Conservation (phyloP, 169 alveolate genomes). For the Eimeria tenella region DNA sequence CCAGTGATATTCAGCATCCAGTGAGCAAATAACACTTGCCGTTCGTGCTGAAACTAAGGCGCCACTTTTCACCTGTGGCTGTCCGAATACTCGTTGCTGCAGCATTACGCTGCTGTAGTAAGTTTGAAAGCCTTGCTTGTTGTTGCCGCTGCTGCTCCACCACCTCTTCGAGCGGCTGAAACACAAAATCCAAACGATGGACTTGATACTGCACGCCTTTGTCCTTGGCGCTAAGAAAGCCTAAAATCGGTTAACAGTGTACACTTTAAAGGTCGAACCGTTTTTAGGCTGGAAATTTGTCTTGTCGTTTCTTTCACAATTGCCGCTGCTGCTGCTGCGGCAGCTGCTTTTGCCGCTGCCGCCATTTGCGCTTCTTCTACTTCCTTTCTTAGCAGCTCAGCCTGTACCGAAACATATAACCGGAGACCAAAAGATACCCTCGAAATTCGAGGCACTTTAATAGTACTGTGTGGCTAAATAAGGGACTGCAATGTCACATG, state of each 20-base stretch:
- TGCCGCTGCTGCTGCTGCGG: not conserved
- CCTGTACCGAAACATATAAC: too few species aligned
- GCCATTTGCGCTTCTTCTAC: not conserved
- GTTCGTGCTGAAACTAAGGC: constrained; percentile 2
- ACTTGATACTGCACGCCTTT: not conserved
- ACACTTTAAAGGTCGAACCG: not conserved
- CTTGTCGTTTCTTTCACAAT: not conserved
- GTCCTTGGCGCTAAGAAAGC: too few species aligned
- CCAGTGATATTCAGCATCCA: not conserved
- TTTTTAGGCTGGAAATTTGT: not conserved
- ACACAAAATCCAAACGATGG: constrained; percentile 22
- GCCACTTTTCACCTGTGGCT: constrained; percentile 1
- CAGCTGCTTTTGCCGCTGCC: not conserved
- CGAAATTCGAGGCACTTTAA: too few species aligned
- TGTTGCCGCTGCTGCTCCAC: constrained; percentile 45
- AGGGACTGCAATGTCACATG: too few species aligned
- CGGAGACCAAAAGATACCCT: too few species aligned
- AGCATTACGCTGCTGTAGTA: constrained; percentile 26
- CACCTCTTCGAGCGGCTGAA: constrained; percentile 19
- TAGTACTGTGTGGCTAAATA: too few species aligned
- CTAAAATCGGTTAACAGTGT: not conserved
- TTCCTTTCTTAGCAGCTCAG: not conserved
- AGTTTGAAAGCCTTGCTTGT: not conserved
- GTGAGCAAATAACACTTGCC: not conserved
- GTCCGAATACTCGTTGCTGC: not conserved